These are phyloP conservation scores for Rhizoctonia solani DNA, from an alignment of 1,284 basidiomycete genomes.

Conservation along the genomic window DNA sequence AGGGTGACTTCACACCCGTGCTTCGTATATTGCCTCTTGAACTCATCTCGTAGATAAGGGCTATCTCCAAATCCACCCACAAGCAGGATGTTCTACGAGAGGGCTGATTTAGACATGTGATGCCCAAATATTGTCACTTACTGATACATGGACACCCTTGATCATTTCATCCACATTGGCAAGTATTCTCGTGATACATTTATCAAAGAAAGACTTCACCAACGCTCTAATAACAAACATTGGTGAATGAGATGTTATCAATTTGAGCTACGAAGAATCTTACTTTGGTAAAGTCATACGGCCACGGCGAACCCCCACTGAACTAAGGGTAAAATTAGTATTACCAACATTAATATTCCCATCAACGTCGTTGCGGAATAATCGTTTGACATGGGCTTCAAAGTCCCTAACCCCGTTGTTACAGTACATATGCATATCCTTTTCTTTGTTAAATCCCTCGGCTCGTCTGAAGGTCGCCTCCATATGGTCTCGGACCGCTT, in stretches of 20 bases:
- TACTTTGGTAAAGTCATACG: constrained; percentile 2
- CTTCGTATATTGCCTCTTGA: not conserved
- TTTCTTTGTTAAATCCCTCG: not conserved
- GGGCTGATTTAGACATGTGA: not conserved
- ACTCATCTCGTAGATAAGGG: not conserved
- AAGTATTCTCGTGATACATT: not conserved
- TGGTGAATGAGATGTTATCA: not conserved
- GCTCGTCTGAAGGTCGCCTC: not conserved
- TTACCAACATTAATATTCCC: not conserved
- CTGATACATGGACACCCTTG: not conserved
- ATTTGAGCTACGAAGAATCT: too few relatives aligned
- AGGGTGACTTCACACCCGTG: not conserved
- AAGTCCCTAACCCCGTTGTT: not conserved
- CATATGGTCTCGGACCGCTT: not conserved
- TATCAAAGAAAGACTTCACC: constrained; percentile 28
- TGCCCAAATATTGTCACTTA: not conserved
- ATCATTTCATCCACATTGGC: not conserved
- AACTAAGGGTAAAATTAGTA: not conserved
- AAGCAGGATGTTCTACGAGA: constrained; percentile 13
- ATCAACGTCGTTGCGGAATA: not conserved
- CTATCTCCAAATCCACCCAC: constrained; percentile 32
- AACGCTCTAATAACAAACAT: not conserved
- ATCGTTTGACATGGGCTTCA: not conserved
- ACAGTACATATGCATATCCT: not conserved
- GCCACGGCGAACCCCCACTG: not conserved